A percentile compares a stretch with the other conserved stretches of the same genome.
Evolutionary conservation across 805 yeast species (phyloP).

Genomic region (Maudiozyma serrabonitensis): DNA sequence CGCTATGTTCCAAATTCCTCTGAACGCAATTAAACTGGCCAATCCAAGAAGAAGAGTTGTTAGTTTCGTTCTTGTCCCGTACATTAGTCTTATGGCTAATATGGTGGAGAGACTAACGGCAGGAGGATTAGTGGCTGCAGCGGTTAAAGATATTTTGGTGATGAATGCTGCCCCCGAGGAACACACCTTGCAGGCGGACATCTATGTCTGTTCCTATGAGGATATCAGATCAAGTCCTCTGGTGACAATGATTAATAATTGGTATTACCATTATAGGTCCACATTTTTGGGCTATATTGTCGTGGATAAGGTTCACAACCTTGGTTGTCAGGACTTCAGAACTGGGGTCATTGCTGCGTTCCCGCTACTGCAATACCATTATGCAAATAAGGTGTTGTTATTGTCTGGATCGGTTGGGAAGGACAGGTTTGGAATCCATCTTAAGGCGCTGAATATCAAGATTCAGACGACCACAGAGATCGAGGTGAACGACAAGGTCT

Average conservation of each 20-base stretch:
- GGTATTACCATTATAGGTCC: not conserved
- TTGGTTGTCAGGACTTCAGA: not conserved
- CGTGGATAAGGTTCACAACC: not conserved
- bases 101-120: not conserved
- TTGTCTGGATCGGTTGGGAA: not conserved
- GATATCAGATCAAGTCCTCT: not conserved
- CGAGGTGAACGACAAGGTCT: not conserved
- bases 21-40: not conserved
- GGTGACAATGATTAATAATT: not conserved
- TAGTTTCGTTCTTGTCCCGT: not conserved
- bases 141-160: not conserved
- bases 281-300: not conserved
- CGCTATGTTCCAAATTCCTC: not conserved
- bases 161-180: not conserved
- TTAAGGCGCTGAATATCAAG: not conserved
- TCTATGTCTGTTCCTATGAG: not conserved
- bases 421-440: not conserved
- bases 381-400: not conserved
- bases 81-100: not conserved
- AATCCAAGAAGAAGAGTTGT: not conserved
- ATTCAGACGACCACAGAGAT: not conserved
- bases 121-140: not conserved
- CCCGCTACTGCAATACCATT: not conserved
- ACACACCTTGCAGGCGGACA: not conserved
- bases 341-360: not conserved